A percentile compares a stretch with the other conserved stretches of the same genome.
Evolutionary conservation across 140 eudicot species (phyloP).

Genomic region (Anethum foeniculum): DNA sequence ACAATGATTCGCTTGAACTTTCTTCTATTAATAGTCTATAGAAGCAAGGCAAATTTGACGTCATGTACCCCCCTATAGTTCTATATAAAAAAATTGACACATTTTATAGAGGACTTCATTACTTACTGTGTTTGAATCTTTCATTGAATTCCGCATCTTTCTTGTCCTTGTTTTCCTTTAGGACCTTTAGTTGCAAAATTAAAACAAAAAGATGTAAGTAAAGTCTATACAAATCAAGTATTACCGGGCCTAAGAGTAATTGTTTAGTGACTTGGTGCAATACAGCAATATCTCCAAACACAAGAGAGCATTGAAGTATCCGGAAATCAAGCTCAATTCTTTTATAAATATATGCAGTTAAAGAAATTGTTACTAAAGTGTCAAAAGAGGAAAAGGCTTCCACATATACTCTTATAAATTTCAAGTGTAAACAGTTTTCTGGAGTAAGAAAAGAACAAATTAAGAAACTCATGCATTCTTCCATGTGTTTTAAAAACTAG

Average conservation of each 20-base stretch:
- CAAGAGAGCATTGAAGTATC: neutral
- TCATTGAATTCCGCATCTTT: slow-evolving; percentile 94
- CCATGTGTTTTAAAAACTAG: neutral
- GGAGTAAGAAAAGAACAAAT: neutral
- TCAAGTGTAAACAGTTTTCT: neutral
- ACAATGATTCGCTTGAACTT: neutral
- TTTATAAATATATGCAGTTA: neutral
- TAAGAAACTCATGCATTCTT: neutral
- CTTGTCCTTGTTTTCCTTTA: slow-evolving; percentile 89
- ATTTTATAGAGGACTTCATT: neutral
- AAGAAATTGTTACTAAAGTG: neutral
- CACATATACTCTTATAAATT: neutral
- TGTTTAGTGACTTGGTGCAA: neutral
- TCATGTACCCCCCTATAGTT: neutral
- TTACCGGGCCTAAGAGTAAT: neutral
- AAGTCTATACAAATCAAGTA: neutral
- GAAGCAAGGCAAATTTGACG: neutral
- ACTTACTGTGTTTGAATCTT: slow-evolving; percentile 84
- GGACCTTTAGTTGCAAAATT: slow-evolving; percentile 37
- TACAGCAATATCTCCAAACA: neutral
- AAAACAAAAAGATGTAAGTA: neutral
- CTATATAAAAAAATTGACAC: neutral
- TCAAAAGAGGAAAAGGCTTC: neutral
- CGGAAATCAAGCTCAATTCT: neutral
- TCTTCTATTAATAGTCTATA: neutral